These are phyloP conservation scores for Casuarina glauca DNA, from an alignment of 306 rosid species.

Conservation along the genomic window DNA sequence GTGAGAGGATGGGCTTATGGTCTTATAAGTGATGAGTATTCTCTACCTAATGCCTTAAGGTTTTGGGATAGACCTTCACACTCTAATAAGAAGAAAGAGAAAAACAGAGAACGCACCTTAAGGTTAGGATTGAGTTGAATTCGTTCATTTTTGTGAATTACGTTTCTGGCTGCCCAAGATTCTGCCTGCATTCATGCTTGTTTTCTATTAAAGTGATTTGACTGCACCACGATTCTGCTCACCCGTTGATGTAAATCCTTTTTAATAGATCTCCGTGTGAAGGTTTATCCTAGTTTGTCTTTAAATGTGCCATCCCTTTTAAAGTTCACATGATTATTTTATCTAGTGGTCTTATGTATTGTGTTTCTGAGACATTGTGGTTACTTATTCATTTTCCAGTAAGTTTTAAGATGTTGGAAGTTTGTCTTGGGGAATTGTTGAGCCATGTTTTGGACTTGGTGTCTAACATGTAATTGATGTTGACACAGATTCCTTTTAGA, in stretches of 20 bases:
- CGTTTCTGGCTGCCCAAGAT: too few relatives aligned
- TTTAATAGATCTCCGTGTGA: background rate
- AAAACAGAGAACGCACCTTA: too few relatives aligned
- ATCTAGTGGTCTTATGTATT: background rate
- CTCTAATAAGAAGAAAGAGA: too few relatives aligned
- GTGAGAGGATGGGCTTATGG: too few relatives aligned
- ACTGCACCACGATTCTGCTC: background rate
- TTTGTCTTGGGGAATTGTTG: background rate
- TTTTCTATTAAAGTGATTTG: slow-evolving; percentile 8
- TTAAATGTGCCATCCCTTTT: background rate
- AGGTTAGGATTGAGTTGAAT: too few relatives aligned
- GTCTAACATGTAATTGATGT: background rate
- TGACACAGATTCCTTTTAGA: background rate
- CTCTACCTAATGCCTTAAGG: too few relatives aligned
- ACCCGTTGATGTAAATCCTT: background rate
- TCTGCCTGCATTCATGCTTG: background rate
- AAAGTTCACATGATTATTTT: background rate
- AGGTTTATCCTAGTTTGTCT: background rate
- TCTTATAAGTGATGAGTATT: too few relatives aligned
- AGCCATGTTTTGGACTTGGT: background rate
- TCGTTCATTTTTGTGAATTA: too few relatives aligned
- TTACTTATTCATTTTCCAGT: background rate
- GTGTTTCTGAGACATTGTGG: slow-evolving; percentile 9
- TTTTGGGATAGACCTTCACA: too few relatives aligned
- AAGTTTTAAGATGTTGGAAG: background rate